Evolutionary conservation across 345 rosid genomes (phyloP), one percentile per base, ranked within the genome.

Genomic region (Brassica rapa): DNA sequence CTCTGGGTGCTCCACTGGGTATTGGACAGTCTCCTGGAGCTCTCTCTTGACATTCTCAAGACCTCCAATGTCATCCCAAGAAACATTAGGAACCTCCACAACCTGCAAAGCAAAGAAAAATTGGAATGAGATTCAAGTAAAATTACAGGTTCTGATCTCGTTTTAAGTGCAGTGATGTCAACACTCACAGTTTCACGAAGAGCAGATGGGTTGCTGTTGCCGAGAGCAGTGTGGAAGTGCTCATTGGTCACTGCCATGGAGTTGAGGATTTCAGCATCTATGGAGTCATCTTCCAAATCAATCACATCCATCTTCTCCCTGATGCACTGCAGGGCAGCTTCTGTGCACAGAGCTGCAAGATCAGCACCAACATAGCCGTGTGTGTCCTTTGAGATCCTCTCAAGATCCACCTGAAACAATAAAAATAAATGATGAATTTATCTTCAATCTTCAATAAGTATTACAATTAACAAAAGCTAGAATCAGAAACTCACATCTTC

Each of bases 301-400:
- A 92, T 94, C 19, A 92, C 98, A 74, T 92, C 98, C 98, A 94
- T 94, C 86, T 92, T 94, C 84, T 94, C 98, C 80, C 98, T 85
- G 77, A 94, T 94, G 85, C 98, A 94, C 79, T 94, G 98, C 71
- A 94, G 90, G 30, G 98, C 98, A 81, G 98, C 93, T 79, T 94
- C 98, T 39, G 98, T 94, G 81, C 98, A 94, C 21, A 94, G 87
- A 39, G 98, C 98, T 25, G 98, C 98, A 71, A 94, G 91, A 81
- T 94, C 98, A 81, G 98, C 98, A 81, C 98, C 98, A 69, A 94
- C 98, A 81, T 92, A 94, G 35, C 98, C 98, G 62, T 94, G 98
- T 1, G 97, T 94, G 74, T 92, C 90, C 87, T 92, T 94, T 8
- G 97, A 74, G 71, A 94, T 94, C 84, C 87, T 92, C 74, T 94